Evolutionary conservation across 73 alveolate species (phyloP).

Genomic region (Tetrahymena borealis): DNA sequence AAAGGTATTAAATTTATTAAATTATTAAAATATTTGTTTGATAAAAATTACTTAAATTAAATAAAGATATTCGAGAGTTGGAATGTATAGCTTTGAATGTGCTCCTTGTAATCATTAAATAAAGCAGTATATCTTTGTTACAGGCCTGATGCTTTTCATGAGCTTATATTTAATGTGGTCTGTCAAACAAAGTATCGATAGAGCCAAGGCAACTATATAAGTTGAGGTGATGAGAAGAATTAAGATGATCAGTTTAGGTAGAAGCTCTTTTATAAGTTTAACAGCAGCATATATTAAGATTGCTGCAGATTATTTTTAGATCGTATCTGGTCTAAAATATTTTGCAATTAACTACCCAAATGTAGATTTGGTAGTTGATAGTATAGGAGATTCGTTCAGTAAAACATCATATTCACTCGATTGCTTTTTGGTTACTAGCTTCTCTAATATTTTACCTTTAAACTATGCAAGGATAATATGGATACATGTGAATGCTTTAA

Average conservation of each 20-base stretch:
- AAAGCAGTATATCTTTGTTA: not conserved
- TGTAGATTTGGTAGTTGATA: not conserved
- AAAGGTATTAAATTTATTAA: not conserved
- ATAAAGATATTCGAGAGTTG: not conserved
- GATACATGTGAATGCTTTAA: not conserved
- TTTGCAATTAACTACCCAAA: not conserved
- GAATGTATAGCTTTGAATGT: not conserved
- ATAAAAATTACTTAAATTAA: not conserved
- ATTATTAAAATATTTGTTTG: too few species aligned
- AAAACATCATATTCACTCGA: not conserved
- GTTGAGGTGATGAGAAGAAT: not conserved
- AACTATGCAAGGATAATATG: not conserved
- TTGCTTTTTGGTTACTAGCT: not conserved
- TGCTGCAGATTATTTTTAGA: not conserved
- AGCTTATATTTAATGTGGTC: not conserved
- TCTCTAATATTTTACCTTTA: not conserved
- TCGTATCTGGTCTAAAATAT: not conserved
- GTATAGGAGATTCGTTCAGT: not conserved
- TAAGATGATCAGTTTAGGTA: not conserved
- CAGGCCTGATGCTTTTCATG: not conserved
- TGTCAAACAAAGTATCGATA: not conserved
- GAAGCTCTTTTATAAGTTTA: not conserved
- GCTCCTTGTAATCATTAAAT: not conserved
- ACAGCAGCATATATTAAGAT: not conserved
- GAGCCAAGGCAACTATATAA: not conserved